Evolutionary conservation across 73 alveolate species (phyloP).

Genomic region (Uronychia setigera): DNA sequence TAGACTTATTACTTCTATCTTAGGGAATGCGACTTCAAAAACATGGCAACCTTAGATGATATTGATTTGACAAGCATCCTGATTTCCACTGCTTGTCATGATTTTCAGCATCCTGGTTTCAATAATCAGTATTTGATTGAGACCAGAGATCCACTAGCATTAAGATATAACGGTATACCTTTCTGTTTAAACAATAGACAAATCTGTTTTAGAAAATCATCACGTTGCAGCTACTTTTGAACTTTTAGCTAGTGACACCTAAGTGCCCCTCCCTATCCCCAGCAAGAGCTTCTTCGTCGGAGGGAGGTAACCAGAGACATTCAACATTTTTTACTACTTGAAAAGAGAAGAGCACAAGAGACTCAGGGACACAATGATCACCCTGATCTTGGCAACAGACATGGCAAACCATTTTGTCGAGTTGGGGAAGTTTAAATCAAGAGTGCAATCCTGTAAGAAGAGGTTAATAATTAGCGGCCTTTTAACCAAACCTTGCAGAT

Average conservation of each 20-base stretch:
- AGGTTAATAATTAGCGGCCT: not conserved
- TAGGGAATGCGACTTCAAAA: constrained; percentile 51
- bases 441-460: not conserved
- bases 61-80: constrained; percentile 53
- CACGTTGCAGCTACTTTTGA: constrained; percentile 29
- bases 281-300: not conserved
- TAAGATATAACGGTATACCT: constrained; percentile 75
- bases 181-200: constrained; percentile 1
- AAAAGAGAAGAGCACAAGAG: constrained; percentile 4
- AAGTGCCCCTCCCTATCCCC: not conserved
- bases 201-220: constrained; percentile 71
- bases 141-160: constrained; percentile 71
- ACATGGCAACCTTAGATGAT: constrained; percentile 61
- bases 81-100: constrained; percentile 72
- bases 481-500: constrained; percentile 17
- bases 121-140: constrained; percentile 73
- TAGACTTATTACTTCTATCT: constrained; percentile 49
- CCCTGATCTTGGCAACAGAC: constrained; percentile 54
- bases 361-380: constrained; percentile 46
- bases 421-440: constrained; percentile 23
- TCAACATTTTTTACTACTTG: constrained; percentile 18
- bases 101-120: constrained; percentile 93
- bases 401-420: constrained; percentile 53
- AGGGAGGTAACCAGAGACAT: not conserved
- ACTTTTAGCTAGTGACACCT: not conserved